These are phyloP conservation scores for Backusella luteola DNA, from an alignment of 192 early-diverging fungal species.

Conservation along the genomic window DNA sequence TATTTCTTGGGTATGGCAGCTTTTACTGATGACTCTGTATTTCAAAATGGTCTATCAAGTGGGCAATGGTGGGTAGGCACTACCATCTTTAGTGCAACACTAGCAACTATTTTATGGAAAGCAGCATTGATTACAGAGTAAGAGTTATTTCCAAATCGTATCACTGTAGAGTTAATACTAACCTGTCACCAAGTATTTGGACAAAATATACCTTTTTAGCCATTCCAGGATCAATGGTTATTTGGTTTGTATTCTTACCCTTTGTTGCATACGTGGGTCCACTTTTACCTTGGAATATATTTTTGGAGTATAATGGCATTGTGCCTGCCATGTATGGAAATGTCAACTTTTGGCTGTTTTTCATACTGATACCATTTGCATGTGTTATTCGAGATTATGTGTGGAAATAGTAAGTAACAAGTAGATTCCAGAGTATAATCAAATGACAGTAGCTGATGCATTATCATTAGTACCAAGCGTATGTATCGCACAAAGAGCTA, in stretches of 20 bases:
- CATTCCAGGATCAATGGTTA: conserved; percentile 84
- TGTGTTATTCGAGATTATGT: conserved; percentile 85
- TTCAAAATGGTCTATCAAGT: conserved; percentile 64
- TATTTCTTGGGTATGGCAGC: conserved; percentile 67
- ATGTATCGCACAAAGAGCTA: conserved; percentile 80
- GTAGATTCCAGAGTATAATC: background rate
- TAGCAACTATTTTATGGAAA: conserved; percentile 88
- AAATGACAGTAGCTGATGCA: too few species aligned
- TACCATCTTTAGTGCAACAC: conserved; percentile 84
- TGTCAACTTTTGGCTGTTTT: conserved; percentile 81
- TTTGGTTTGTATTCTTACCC: conserved; percentile 89
- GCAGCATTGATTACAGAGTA: conserved; percentile 84
- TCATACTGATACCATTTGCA: conserved; percentile 77
- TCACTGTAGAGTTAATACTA: background rate
- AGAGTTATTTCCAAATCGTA: background rate
- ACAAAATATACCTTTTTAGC: conserved; percentile 91
- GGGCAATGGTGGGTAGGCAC: conserved; percentile 92
- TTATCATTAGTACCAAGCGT: conserved; percentile 55
- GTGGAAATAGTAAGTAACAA: conserved; percentile 88
- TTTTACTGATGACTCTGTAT: conserved; percentile 66
- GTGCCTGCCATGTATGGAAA: conserved; percentile 60
- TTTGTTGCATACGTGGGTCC: conserved; percentile 81
- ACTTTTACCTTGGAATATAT: conserved; percentile 52
- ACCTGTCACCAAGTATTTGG: conserved; percentile 58
- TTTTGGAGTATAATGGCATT: conserved; percentile 73